phyloP scores from a whole-genome alignment of 768 basidiomycete species.

The Podaxis pistillaris region DNA sequence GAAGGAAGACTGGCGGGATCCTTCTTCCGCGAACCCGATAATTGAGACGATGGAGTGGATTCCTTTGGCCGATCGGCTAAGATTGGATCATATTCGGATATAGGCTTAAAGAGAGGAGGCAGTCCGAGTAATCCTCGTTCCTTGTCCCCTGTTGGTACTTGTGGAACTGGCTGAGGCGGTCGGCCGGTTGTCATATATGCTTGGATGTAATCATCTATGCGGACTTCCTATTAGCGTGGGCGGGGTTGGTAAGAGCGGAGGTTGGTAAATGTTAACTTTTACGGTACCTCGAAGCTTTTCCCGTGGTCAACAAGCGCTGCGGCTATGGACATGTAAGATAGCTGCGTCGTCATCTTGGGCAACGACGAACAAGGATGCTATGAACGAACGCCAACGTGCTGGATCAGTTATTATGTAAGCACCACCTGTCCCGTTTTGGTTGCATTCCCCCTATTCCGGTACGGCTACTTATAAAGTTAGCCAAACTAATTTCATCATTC shows the following conservation, averaged over 20 bases:
- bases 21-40: background rate
- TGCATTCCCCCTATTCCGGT: background rate
- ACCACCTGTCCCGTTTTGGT: background rate
- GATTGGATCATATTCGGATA: conserved; percentile 12
- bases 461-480: background rate
- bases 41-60: background rate
- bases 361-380: background rate
- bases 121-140: conserved; percentile 45
- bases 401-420: conserved; percentile 9
- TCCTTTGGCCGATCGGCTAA: conserved; percentile 9
- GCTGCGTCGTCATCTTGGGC: background rate
- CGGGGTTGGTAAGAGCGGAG: background rate
- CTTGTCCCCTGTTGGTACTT: conserved; percentile 40
- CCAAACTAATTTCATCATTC: background rate
- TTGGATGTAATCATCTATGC: conserved; percentile 51
- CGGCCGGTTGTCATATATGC: conserved; percentile 45
- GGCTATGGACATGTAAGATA: conserved; percentile 3
- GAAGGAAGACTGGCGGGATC: conserved; percentile 15
- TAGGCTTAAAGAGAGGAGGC: conserved; percentile 51
- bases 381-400: background rate
- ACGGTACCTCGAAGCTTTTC: conserved; percentile 18
- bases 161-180: conserved; percentile 49
- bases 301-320: conserved; percentile 1
- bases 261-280: background rate
- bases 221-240: conserved; percentile 46